Evolutionary conservation across 2,329 filamentous ascomycete species (phyloP).

Genomic region (Alternaria postmessia): DNA sequence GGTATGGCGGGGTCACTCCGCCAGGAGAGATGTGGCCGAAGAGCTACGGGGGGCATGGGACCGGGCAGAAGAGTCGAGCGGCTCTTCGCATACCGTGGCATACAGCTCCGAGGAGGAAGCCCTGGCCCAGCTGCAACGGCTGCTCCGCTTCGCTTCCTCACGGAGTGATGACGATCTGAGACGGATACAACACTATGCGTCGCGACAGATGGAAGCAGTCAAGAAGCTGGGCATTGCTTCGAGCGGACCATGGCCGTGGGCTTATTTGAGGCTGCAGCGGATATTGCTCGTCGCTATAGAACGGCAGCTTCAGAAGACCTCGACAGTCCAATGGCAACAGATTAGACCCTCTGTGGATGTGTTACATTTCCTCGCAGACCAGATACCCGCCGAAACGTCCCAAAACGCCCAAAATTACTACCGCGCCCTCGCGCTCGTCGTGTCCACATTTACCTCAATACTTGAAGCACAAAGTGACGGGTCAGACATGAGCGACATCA

Average conservation of each 20-base stretch:
- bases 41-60: slow-evolving; percentile 55
- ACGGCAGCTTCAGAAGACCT: slow-evolving; percentile 23
- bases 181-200: slow-evolving; percentile 52
- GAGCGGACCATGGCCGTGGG: slow-evolving; percentile 50
- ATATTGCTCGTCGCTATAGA: slow-evolving; percentile 49
- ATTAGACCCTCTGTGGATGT: slow-evolving; percentile 26
- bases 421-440: slow-evolving; percentile 38
- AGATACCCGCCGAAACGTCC: slow-evolving; percentile 47
- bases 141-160: slow-evolving; percentile 56
- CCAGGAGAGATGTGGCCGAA: slow-evolving; percentile 66
- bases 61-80: slow-evolving; percentile 33
- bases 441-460: slow-evolving; percentile 22
- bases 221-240: slow-evolving; percentile 30
- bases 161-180: slow-evolving; percentile 49
- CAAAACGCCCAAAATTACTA: slow-evolving; percentile 45
- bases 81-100: slow-evolving; percentile 18
- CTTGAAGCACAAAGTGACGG: slow-evolving; percentile 7
- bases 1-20: slow-evolving; percentile 79
- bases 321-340: slow-evolving; percentile 19
- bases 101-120: slow-evolving; percentile 52
- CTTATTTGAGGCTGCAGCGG: slow-evolving; percentile 53
- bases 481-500: slow-evolving; percentile 15
- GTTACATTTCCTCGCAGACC: slow-evolving; percentile 41
- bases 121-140: slow-evolving; percentile 51
- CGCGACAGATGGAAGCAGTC: slow-evolving; percentile 47